These are phyloP conservation scores for Barnettozyma botsteinii DNA, from an alignment of 805 yeast genomes.

Conservation along the genomic window DNA sequence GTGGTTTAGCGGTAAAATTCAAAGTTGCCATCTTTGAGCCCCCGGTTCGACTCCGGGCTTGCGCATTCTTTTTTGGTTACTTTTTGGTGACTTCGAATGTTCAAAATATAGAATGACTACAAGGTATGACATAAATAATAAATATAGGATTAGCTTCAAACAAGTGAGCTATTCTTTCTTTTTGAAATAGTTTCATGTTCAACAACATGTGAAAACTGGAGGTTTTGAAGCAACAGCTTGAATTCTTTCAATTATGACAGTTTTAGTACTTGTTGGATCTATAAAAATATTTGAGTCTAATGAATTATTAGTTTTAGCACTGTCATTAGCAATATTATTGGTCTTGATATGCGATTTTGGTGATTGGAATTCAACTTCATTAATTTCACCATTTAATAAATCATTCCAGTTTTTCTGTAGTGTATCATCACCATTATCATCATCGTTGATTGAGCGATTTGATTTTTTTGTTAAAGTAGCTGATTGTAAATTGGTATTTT, in stretches of 20 bases:
- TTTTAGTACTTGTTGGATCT: constrained; percentile 27
- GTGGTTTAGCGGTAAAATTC: constrained; percentile 50
- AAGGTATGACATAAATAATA: too few species aligned
- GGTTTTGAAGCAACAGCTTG: constrained; percentile 49
- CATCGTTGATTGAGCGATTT: too few species aligned
- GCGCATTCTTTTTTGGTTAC: constrained; percentile 5
- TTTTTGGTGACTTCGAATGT: too few species aligned
- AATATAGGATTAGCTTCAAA: too few species aligned
- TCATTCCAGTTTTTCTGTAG: constrained; percentile 28
- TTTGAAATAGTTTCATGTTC: neutral
- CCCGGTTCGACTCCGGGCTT: constrained; percentile 51
- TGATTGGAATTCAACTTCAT: constrained; percentile 21
- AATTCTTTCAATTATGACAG: constrained; percentile 54
- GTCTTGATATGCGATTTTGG: too few species aligned
- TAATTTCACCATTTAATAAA: constrained; percentile 27
- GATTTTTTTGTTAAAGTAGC: neutral
- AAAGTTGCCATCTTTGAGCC: constrained; percentile 50
- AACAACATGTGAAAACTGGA: constrained; percentile 68
- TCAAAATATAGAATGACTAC: too few species aligned
- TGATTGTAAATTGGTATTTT: neutral
- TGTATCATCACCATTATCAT: constrained; percentile 7
- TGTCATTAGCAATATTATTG: too few species aligned
- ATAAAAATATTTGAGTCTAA: constrained; percentile 8
- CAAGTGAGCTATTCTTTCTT: too few species aligned
- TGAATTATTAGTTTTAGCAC: constrained; percentile 4